Base-by-base conservation (phyloP, 2,329 filamentous ascomycete species). In the Ophiosphaerella herpotricha region DNA sequence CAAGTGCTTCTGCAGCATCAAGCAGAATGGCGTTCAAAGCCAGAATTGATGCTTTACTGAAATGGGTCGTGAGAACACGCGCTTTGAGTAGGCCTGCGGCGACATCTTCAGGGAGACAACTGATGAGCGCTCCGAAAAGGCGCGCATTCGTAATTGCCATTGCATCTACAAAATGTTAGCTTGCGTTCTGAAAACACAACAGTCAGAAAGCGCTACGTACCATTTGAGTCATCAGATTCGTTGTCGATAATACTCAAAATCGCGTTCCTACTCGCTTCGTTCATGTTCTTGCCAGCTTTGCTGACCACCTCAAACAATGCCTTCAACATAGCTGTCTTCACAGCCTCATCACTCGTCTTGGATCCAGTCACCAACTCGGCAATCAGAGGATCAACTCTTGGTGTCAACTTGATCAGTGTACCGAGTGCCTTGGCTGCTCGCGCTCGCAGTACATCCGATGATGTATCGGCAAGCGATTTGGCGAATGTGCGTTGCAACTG, bases 401-500 rank as follows among this genome's bases (percentile, higher is more conserved):
- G 93, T 1, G 93, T 97, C 67, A 97, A 85, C 53, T 92, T 96
- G 77, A 99, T 99, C 54, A 99, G 77, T 8, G 93, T 97, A 51
- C 95, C 94, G 41, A 99, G 78, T 40, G 94, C 94, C 77, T 94
- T 96, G 33, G 94, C 94, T 44, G 95, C 94, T 59, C 95, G 85
- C 51, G 87, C 88, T 58, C 95, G 86, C 51, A 99, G 78, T 16
- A 92, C 80, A 61, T 97, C 93, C 71, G 93, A 97, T 0, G 91
- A 90, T 0, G 91, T 86, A 74, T 99, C 95, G 3, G 94, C 94
- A 42, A 99, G 82, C 36, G 92, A 93, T 75, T 97, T 95, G 50
- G 94, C 93, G 77, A 99, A 99, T 0, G 94, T 99, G 53, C 94
- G 85, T 75, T 99, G 94, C 45, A 99, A 82, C 71, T 99, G 94